Conservation (phyloP, 2,329 filamentous ascomycete genomes). For the Exophiala lecanii-corni region DNA sequence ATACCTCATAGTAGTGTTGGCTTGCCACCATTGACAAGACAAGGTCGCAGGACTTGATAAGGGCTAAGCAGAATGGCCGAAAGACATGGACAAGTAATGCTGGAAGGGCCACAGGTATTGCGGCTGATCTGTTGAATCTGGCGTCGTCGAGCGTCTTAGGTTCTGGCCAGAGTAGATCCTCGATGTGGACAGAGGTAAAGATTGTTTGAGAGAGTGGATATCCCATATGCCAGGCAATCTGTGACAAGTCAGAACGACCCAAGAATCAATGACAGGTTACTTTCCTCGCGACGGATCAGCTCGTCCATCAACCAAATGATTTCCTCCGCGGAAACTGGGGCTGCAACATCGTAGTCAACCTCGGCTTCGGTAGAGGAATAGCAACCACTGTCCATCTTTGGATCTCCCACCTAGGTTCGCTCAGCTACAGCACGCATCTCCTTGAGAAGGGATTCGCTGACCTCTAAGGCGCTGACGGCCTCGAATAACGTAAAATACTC, state of each 20-base stretch:
- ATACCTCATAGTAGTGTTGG: slow-evolving; percentile 88
- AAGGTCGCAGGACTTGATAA: slow-evolving; percentile 76
- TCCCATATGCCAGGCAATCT: slow-evolving; percentile 97
- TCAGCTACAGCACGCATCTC: slow-evolving; percentile 2
- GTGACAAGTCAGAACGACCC: slow-evolving; percentile 7
- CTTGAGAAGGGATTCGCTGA: slow-evolving; percentile 28
- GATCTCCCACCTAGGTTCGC: slow-evolving; percentile 79
- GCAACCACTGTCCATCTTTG: slow-evolving; percentile 96
- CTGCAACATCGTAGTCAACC: slow-evolving; percentile 71
- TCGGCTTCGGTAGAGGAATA: slow-evolving; percentile 73
- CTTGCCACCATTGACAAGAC: slow-evolving; percentile 71
- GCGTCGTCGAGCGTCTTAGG: slow-evolving; percentile 62
- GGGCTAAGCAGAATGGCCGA: slow-evolving; percentile 76
- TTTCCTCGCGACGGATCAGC: slow-evolving; percentile 78
- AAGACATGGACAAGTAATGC: slow-evolving; percentile 53
- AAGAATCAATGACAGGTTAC: slow-evolving; percentile 25
- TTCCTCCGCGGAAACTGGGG: slow-evolving; percentile 67
- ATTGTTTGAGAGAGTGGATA: slow-evolving; percentile 92
- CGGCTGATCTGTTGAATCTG: slow-evolving; percentile 47
- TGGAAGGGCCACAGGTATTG: slow-evolving; percentile 40
- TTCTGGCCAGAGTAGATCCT: slow-evolving; percentile 69
- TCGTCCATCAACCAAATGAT: slow-evolving; percentile 93
- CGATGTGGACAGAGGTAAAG: slow-evolving; percentile 87
- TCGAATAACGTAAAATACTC: slow-evolving; percentile 90
- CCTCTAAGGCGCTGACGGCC: slow-evolving; percentile 71